Base-by-base conservation (phyloP, 352 stramenopile species). In the Hyaloperonospora arabidopsidis region DNA sequence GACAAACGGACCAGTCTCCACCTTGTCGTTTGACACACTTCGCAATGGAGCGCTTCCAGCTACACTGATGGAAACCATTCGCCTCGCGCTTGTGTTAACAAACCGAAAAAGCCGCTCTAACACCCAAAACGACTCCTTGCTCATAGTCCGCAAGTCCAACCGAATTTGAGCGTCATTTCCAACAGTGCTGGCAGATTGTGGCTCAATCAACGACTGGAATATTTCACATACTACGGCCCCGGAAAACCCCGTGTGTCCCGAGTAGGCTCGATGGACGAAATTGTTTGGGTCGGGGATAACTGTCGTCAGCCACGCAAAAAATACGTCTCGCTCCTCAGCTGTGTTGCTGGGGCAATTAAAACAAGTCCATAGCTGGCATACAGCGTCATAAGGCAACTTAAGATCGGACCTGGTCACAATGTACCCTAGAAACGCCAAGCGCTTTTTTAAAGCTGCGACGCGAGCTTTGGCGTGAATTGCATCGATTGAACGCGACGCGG, bases 361-460 rank as follows among this genome's bases (percentile, higher is more conserved):
- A 40, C 73, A 88, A 1, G 46, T 45, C 78, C 73, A 91, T 17
- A 93, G 52, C 38, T 77, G 61, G 21, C 72, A 67, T 5, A 91
- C 63, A 41, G 81, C 57, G n/a, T 74, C 59, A 32, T 77, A 86
- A 48, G 78, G 63, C 43, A 94, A 49, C 46, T 84, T 76, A 19
- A 94, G 55, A 40, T 87, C 76, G 1, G 78, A 87, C 19, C 80
- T 79, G 1, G 76, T 93, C 22, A 88, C 66, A 14, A 92, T 63
- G 53, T 87, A 93, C 8, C 68, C 69, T 17, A 93, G 71, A 63
- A 92, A 93, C 17, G 58, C 57, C n/a, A 93, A 59, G 1, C 80
- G 73, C 21, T 79, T 80, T 13, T 62, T 57, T 15, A 71, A 67
- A 18, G 38, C 59, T 50, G 17, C 49, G 45, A 63, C 50, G 22